A percentile compares a stretch with the other conserved stretches of the same genome.
phyloP scores from a whole-genome alignment of 345 rosid genomes.

The Xanthoceras sorbifolium region DNA sequence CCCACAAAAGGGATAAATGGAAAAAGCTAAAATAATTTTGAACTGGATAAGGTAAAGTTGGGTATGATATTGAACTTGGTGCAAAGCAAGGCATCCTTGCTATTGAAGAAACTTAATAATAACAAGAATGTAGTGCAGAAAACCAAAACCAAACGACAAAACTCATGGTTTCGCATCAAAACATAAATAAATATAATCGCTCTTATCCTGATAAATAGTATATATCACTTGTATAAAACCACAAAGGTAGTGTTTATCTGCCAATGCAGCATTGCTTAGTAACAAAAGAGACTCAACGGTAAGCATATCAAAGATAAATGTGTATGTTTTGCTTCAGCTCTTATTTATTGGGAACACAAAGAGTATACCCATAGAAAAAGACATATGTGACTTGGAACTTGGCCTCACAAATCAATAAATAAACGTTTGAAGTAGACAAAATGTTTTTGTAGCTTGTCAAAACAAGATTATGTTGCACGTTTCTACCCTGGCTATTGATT shows the following conservation, averaged over 20 bases:
- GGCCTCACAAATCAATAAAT: background rate
- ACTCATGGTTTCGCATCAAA: background rate
- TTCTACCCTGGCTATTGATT: background rate
- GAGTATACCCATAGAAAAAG: background rate
- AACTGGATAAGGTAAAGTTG: background rate
- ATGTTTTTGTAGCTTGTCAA: background rate
- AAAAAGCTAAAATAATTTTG: too few relatives aligned
- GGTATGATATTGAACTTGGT: too few relatives aligned
- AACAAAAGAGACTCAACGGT: too few relatives aligned
- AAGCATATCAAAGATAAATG: too few relatives aligned
- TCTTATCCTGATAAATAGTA: background rate
- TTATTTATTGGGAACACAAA: background rate
- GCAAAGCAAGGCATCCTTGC: too few relatives aligned
- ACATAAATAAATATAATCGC: background rate
- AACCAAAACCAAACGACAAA: background rate
- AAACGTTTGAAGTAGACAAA: too few relatives aligned
- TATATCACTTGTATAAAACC: background rate
- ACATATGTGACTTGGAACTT: background rate
- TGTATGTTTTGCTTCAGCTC: background rate
- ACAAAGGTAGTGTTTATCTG: background rate
- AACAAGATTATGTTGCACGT: too few relatives aligned
- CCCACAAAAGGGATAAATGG: too few relatives aligned
- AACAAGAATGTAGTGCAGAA: too few relatives aligned
- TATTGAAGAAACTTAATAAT: too few relatives aligned
- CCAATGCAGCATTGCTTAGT: background rate